Evolutionary conservation across 305 asterid species (phyloP).

Genomic region (Plantago lanceolata): DNA sequence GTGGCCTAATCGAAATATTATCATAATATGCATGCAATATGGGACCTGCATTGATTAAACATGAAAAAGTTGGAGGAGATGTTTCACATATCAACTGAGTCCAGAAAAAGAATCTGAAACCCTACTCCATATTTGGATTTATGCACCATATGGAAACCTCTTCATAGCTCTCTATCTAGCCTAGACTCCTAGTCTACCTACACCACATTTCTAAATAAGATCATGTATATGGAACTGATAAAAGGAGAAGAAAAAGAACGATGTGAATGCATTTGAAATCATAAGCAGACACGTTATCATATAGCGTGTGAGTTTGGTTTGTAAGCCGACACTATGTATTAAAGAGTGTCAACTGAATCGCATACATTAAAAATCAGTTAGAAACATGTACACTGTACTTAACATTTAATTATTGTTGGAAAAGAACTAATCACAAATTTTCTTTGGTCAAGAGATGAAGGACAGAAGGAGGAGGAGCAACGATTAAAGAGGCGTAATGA

Average conservation of each 20-base stretch:
- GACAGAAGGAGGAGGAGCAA: too few species aligned
- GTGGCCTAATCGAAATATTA: conserved; percentile 47
- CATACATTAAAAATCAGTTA: too few species aligned
- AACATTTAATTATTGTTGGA: too few species aligned
- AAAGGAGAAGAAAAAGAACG: background rate
- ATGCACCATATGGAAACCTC: conserved; percentile 46
- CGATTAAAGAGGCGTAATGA: too few species aligned
- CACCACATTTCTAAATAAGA: too few species aligned
- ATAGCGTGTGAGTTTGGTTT: too few species aligned
- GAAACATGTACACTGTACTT: too few species aligned
- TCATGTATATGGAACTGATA: background rate
- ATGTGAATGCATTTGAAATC: background rate
- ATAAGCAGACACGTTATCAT: background rate
- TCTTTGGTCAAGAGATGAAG: too few species aligned
- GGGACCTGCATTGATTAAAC: conserved; percentile 48
- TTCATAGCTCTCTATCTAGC: background rate
- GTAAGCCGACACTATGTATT: too few species aligned
- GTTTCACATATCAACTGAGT: conserved; percentile 44
- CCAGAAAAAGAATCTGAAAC: conserved; percentile 40
- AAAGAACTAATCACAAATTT: too few species aligned
- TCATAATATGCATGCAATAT: conserved; percentile 24
- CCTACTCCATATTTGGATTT: conserved; percentile 36
- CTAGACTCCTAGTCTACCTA: too few species aligned
- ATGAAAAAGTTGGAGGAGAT: conserved; percentile 47
- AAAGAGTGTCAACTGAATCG: too few species aligned